Base-by-base conservation (phyloP, 208 protist species). In the Trypanosoma theileri region DNA sequence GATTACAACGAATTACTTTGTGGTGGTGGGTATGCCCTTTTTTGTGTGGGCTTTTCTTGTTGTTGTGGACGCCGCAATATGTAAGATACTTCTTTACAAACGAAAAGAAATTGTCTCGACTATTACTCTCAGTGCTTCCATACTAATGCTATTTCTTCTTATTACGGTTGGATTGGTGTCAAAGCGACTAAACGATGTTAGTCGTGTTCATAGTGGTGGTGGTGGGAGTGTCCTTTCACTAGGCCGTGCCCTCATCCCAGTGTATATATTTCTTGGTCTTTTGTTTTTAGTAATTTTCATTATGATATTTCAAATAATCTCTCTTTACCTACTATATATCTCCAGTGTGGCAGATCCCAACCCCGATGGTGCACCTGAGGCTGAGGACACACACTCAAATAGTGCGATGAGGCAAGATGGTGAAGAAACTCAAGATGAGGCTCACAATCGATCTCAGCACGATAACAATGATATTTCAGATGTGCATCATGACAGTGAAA, bases 1-100 rank as follows among this genome's bases (percentile, higher is more conserved):
- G 11, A 91, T 93, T 45, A 84, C 69, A 10, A 82, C 58, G 22
- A 82, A 90, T 77, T 93, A 86, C 69, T 91, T 88, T 61, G 46
- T 91, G 17, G 73, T 89, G 28, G 66, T 93, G 10, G 82, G 78
- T 7, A 16, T 91, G 3, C 88, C 88, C 0, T 73, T 80, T 46
- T 91, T 79, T 60, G 64, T 82, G 1, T 56, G 52, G 17, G 57
- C 57, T n/a, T 69, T 60, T 19, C 63, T 82, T 28, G n/a, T 80
- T 22, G 26, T 85, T 50, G 46, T 89, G 11, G 77, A 88, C 31
- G 28, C 28, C 28, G 6, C 28, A 1, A 35, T 35, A 35, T 35
- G 28, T 6, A 35, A 35, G 28, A 35, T 35, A 35, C 28, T 35
- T 35, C 1, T 35, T 35, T 35, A 35, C 28, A 35, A 35, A 17